Conservation (phyloP, 176 grass and related monocot genomes). For the Pharus latifolius region DNA sequence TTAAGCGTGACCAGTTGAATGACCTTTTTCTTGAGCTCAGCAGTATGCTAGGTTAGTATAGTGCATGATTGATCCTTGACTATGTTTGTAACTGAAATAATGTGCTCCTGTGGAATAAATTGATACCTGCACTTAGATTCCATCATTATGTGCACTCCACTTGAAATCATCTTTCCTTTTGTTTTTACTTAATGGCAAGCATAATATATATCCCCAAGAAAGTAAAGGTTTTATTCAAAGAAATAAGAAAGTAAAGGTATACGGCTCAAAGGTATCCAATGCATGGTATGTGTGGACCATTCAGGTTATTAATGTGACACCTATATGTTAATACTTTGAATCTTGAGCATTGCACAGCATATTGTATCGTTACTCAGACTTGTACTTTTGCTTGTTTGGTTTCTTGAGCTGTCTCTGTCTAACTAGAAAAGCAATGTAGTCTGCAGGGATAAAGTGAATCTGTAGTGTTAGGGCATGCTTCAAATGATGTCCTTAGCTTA, state of each 20-base stretch:
- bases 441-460: no score
- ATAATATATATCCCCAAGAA: neutral
- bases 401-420: no score
- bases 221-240: neutral
- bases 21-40: constrained; percentile 63
- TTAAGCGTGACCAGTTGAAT: constrained; percentile 73
- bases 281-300: neutral
- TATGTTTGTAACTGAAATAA: constrained; percentile 4
- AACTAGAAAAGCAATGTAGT: no score
- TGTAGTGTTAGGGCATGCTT: no score
- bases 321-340: constrained; percentile 8
- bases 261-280: neutral
- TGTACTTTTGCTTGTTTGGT: no score
- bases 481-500: no score
- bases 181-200: constrained; percentile 6
- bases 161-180: neutral
- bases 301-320: neutral
- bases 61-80: neutral
- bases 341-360: neutral
- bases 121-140: neutral
- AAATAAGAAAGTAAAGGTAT: neutral
- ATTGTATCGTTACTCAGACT: no score
- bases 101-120: neutral
- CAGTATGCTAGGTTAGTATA: constrained; percentile 54
- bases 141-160: neutral